These are phyloP conservation scores for Eimeria praecox DNA, from an alignment of 169 alveolate species.

Conservation along the genomic window DNA sequence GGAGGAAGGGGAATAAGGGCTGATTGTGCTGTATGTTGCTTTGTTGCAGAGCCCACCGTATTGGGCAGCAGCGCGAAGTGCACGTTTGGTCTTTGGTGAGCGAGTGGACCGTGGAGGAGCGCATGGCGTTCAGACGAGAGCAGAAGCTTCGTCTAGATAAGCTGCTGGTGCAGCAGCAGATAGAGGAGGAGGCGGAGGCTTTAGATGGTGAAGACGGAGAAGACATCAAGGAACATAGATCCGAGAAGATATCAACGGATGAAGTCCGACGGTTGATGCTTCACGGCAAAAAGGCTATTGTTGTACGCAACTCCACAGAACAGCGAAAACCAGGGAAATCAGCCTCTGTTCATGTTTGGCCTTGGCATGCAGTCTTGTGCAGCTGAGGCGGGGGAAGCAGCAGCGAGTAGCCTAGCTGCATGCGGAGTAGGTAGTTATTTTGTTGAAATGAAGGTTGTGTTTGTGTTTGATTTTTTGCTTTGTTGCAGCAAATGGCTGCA, in stretches of 20 bases:
- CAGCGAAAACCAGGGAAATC: not conserved
- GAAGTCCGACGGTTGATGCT: slow-evolving; percentile 91
- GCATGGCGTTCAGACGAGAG: slow-evolving; percentile 98
- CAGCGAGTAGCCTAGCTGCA: not conserved
- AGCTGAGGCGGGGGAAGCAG: not conserved
- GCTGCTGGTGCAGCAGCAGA: slow-evolving; percentile 88
- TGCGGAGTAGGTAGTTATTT: not conserved
- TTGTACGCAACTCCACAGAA: slow-evolving; percentile 51
- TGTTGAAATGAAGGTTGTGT: not conserved
- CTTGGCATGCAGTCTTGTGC: not conserved
- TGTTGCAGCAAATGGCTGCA: slow-evolving; percentile 81
- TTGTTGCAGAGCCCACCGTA: slow-evolving; percentile 97
- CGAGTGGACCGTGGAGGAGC: slow-evolving; percentile 99
- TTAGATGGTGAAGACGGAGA: slow-evolving; percentile 75
- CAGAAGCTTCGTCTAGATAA: slow-evolving; percentile 90
- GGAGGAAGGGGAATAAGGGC: too few species aligned
- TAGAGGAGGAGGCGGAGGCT: slow-evolving; percentile 60
- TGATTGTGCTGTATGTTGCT: not conserved
- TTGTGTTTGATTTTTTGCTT: not conserved
- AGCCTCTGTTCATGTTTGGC: slow-evolving; percentile 20
- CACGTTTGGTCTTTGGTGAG: slow-evolving; percentile 98
- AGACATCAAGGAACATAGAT: slow-evolving; percentile 83
- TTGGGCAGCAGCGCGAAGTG: slow-evolving; percentile 99
- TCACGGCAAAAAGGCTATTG: slow-evolving; percentile 91
- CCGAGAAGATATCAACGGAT: slow-evolving; percentile 89